phyloP scores from a whole-genome alignment of 257 asterid species.

The Misopates orontium region DNA sequence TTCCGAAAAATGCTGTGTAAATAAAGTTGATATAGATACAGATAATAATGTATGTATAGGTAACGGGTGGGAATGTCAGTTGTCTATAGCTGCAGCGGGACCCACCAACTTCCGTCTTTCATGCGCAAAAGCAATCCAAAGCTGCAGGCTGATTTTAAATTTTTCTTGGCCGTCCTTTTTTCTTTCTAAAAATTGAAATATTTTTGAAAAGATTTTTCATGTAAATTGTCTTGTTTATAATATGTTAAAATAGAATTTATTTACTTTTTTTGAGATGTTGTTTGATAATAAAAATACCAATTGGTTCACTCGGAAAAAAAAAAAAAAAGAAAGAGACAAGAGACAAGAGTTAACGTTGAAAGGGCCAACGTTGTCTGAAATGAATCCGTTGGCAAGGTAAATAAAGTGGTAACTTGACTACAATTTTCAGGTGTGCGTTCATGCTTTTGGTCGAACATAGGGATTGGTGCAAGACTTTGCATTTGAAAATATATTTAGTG shows the following conservation, averaged over 20 bases:
- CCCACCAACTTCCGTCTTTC: constrained; percentile 42
- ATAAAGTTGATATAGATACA: constrained; percentile 1
- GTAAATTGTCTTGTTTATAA: no score
- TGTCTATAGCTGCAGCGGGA: constrained; percentile 13
- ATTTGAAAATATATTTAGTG: neutral
- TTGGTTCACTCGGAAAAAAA: no score
- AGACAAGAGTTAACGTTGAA: neutral
- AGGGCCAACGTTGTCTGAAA: constrained; percentile 9
- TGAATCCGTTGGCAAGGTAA: neutral
- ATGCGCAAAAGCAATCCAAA: constrained; percentile 28
- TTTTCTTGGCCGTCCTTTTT: constrained; percentile 37
- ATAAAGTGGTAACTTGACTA: neutral
- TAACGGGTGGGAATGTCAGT: constrained; percentile 32
- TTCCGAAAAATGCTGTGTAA: neutral
- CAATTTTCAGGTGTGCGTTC: neutral
- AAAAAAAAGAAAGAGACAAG: no score
- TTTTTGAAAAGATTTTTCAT: neutral
- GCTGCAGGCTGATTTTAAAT: constrained; percentile 41
- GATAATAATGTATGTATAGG: constrained; percentile 31
- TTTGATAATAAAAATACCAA: no score
- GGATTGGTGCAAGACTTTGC: neutral
- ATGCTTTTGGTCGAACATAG: neutral
- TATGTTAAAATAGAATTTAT: no score
- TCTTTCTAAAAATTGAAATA: constrained; percentile 4
- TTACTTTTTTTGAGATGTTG: neutral